Evolutionary conservation across 495 filamentous ascomycete genomes (phyloP), one percentile per base, ranked within the genome.

Genomic region (Hypoxylon lienhwacheense): DNA sequence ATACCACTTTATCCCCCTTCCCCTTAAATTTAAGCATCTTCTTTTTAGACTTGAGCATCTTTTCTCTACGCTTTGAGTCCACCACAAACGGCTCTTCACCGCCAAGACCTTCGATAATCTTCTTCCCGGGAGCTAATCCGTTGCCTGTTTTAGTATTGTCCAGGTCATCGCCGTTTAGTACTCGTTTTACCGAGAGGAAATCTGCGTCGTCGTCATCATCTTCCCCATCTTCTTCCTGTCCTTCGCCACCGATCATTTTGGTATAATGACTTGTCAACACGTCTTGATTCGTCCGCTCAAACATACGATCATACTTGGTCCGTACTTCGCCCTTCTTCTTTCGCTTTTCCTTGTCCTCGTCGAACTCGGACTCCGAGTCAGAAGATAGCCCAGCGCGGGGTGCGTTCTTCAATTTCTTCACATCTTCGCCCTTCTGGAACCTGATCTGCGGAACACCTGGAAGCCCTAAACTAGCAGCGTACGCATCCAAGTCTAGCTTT

Each of bases 261-360:
- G 82, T 82, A 72, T 96, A 97, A 71, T 97, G 95, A 29, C 84
- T 84, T 31, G 93, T 88, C 53, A 99, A 73, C n/a, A 99, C 85
- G 55, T 95, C 89, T 60, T 96, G 91, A 71, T 97, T 96, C 51
- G 85, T 85, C 54, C 93, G 77, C 73, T 96, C 92, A 61, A 96
- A 95, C 91, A 97, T 96, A 51, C 91, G 89, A 64, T 97, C 89
- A 65, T 92, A 91, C 69, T 93, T 96, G 16, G 93, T 97, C 34
- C 89, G 80, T 4, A 91, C 88, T 31, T 77, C 73, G 7, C 74
- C 64, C 70, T 87, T 82, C 65, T 83, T 87, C 58, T 76, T 77
- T 46, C 71, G 75, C 62, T 78, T 79, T 59, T 76, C 76, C 47
- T 69, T 70, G 3, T 73, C 75, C n/a, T 78, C 79, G 10, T 75